Conservation (phyloP, 257 asterid genomes). For the Lavandula angustifolia region DNA sequence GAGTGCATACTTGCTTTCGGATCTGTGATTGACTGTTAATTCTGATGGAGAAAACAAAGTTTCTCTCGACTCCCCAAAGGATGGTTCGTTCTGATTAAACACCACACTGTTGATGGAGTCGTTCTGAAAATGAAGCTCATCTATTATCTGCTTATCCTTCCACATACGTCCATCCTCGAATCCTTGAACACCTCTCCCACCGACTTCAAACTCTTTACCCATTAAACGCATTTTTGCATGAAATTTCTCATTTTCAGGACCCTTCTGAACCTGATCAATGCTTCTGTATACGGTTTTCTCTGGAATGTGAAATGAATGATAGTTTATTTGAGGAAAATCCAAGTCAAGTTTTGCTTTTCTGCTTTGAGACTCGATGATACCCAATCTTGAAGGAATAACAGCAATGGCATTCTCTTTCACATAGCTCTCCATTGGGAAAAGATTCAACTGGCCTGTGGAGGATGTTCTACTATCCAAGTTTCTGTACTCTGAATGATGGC, state of each 20-base stretch:
- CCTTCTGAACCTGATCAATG: slow-evolving; percentile 34
- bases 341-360: slow-evolving; percentile 29
- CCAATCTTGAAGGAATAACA: slow-evolving; percentile 44
- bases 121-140: slow-evolving; percentile 36
- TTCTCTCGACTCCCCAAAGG: slow-evolving; percentile 43
- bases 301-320: slow-evolving; percentile 29
- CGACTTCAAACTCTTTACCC: slow-evolving; percentile 70
- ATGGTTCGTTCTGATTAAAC: slow-evolving; percentile 37
- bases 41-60: slow-evolving; percentile 40
- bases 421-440: slow-evolving; percentile 36
- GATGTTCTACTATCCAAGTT: slow-evolving; percentile 37
- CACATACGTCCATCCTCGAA: slow-evolving; percentile 42
- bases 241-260: slow-evolving; percentile 37
- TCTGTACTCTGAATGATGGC: slow-evolving; percentile 33
- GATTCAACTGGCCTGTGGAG: slow-evolving; percentile 37
- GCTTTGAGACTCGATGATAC: slow-evolving; percentile 36
- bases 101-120: slow-evolving; percentile 17
- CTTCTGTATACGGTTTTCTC: slow-evolving; percentile 35
- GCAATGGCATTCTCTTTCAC: slow-evolving; percentile 35
- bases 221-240: slow-evolving; percentile 70
- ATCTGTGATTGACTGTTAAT: slow-evolving; percentile 33
- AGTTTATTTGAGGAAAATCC: slow-evolving; percentile 27
- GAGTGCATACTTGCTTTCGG: slow-evolving; percentile 34
- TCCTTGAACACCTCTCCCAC: slow-evolving; percentile 41
- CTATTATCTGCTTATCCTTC: slow-evolving; percentile 48